Evolutionary conservation across 345 rosid species (phyloP).

Genomic region (Iberis pinnata): DNA sequence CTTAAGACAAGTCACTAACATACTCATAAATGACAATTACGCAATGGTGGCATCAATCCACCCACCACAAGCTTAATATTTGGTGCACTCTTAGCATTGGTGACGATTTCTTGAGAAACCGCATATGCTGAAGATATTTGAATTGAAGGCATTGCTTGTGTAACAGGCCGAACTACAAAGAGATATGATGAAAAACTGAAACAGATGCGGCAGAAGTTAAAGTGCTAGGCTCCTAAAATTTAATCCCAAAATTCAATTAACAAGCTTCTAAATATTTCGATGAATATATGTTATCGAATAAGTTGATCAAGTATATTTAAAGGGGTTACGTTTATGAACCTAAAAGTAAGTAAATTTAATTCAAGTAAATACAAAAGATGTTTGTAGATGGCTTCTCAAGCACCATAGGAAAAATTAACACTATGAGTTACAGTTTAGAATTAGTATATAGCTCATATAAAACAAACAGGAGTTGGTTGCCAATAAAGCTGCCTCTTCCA

Average conservation of each 20-base stretch:
- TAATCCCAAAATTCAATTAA: conserved; percentile 10
- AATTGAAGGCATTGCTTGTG: conserved; percentile 63
- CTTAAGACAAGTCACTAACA: too few relatives aligned
- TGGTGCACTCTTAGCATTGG: conserved; percentile 46
- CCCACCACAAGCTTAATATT: conserved; percentile 75
- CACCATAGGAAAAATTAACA: not conserved
- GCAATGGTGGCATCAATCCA: conserved; percentile 57
- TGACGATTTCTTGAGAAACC: conserved; percentile 64
- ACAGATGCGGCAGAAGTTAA: conserved; percentile 61
- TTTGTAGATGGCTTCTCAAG: conserved; percentile 5
- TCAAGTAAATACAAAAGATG: not conserved
- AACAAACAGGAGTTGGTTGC: conserved; percentile 5
- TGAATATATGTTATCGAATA: not conserved
- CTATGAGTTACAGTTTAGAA: too few relatives aligned
- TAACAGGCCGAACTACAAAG: conserved; percentile 60
- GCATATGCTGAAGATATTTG: conserved; percentile 85
- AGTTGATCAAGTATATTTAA: not conserved
- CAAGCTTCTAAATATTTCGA: not conserved
- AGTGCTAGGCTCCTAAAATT: conserved; percentile 73
- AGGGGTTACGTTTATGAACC: conserved; percentile 5
- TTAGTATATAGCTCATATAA: too few relatives aligned
- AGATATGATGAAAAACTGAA: conserved; percentile 60
- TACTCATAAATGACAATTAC: too few relatives aligned
- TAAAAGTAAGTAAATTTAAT: not conserved
- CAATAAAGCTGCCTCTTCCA: conserved; percentile 13